Conservation (phyloP, 176 grass and related monocot species). For the Triticum timopheevii region DNA sequence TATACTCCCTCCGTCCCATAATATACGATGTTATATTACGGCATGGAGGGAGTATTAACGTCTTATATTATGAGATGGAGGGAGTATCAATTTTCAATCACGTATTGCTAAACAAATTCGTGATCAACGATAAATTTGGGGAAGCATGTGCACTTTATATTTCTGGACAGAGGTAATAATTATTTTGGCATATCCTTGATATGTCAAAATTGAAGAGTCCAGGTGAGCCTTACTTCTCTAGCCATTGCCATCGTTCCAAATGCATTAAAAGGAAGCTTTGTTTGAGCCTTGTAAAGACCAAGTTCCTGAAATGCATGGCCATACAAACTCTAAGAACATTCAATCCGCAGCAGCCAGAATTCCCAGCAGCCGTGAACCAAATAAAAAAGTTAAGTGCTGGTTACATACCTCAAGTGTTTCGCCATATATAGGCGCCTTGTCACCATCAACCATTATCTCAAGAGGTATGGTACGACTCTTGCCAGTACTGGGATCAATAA, state of each 20-base stretch:
- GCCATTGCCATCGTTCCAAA: slow-evolving; percentile 99
- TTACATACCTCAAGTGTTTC: slow-evolving; percentile 85
- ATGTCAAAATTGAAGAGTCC: slow-evolving; percentile 17
- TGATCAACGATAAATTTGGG: no score
- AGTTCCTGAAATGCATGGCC: slow-evolving; percentile 68
- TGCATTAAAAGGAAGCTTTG: slow-evolving; percentile 94
- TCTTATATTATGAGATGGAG: no score
- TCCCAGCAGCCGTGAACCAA: background rate
- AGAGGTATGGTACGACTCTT: slow-evolving; percentile 80
- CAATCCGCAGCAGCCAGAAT: slow-evolving; percentile 9
- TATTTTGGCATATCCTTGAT: slow-evolving; percentile 2
- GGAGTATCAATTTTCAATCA: background rate
- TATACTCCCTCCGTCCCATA: no score
- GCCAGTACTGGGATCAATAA: slow-evolving; percentile 85
- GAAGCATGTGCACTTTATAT: background rate
- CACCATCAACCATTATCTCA: slow-evolving; percentile 83
- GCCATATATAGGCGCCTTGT: slow-evolving; percentile 76
- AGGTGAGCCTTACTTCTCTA: slow-evolving; percentile 71
- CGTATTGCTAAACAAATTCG: background rate
- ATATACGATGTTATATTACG: no score
- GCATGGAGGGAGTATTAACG: no score
- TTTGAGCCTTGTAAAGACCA: slow-evolving; percentile 94
- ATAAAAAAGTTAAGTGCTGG: background rate
- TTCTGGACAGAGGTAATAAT: background rate
- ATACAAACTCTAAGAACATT: background rate